Conservation (phyloP, 2,329 filamentous ascomycete genomes). For the Aspergillus quadrilineatus region DNA sequence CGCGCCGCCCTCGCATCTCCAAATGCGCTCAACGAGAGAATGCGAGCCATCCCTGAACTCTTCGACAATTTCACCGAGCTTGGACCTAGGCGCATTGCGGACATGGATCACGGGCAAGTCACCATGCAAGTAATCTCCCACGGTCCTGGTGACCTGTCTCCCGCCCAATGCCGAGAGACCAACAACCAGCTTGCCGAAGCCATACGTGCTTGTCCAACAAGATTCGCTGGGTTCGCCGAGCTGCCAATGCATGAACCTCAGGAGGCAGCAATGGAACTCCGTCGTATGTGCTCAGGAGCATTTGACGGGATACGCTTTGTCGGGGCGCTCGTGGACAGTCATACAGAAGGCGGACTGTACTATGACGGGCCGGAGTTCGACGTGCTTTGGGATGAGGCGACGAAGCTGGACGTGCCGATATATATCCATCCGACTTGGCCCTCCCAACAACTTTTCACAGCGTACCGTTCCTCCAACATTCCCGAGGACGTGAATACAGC, state of each 20-base stretch:
- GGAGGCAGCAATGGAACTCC: neutral
- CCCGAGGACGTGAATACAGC: neutral
- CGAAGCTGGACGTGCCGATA: neutral
- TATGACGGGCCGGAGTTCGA: constrained; percentile 1
- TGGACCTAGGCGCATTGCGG: neutral
- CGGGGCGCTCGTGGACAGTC: neutral
- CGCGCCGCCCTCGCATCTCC: neutral
- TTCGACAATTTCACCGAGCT: neutral
- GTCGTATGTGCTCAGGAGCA: neutral
- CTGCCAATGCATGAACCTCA: neutral
- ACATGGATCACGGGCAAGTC: neutral
- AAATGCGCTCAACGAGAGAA: neutral
- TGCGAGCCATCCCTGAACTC: neutral
- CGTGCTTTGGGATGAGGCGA: neutral
- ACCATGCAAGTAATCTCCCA: constrained; percentile 1
- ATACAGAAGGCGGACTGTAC: neutral
- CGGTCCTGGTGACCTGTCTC: neutral
- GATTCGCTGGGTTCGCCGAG: neutral
- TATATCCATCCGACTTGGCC: neutral
- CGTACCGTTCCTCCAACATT: neutral
- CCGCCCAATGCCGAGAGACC: neutral
- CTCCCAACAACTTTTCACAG: neutral
- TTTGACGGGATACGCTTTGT: neutral
- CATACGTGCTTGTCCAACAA: neutral
- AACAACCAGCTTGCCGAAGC: constrained; percentile 1